These are phyloP conservation scores for Cubamyces sp. DNA, from an alignment of 768 basidiomycete genomes.

Conservation along the genomic window DNA sequence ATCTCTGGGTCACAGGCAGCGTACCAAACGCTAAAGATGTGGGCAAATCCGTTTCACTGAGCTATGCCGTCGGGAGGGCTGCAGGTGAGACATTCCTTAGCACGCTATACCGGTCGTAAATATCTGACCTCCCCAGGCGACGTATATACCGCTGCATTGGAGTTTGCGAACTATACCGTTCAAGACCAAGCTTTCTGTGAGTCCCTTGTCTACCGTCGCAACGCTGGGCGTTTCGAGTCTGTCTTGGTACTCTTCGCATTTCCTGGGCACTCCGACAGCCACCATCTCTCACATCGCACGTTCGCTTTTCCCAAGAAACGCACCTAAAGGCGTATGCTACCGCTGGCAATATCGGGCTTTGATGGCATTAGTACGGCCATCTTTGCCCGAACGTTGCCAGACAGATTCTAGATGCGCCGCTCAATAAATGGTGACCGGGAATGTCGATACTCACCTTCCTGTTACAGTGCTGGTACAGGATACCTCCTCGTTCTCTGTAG, in stretches of 20 bases:
- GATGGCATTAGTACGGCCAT: background rate
- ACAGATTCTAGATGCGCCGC: background rate
- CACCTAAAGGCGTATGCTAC: too few relatives aligned
- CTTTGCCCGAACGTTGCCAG: background rate
- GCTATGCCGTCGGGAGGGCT: slow-evolving; percentile 73
- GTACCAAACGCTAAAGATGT: slow-evolving; percentile 57
- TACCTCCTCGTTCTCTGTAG: slow-evolving; percentile 62
- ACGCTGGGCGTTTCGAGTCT: background rate
- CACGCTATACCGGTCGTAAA: too few relatives aligned
- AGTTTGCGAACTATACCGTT: slow-evolving; percentile 61
- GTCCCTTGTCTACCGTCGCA: slow-evolving; percentile 24
- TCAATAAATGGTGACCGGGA: background rate
- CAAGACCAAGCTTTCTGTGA: slow-evolving; percentile 68
- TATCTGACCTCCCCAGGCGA: slow-evolving; percentile 44
- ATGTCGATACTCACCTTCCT: background rate
- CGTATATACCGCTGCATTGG: slow-evolving; percentile 54
- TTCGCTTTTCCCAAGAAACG: too few relatives aligned
- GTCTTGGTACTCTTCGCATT: background rate
- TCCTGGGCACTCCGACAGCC: background rate
- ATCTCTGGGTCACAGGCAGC: slow-evolving; percentile 68
- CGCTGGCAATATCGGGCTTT: background rate
- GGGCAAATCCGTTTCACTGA: slow-evolving; percentile 57
- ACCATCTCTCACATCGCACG: background rate
- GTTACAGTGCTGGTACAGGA: slow-evolving; percentile 63
- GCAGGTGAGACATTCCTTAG: slow-evolving; percentile 44